These are phyloP conservation scores for Clavispora asparagi DNA, from an alignment of 805 yeast species.

Conservation along the genomic window DNA sequence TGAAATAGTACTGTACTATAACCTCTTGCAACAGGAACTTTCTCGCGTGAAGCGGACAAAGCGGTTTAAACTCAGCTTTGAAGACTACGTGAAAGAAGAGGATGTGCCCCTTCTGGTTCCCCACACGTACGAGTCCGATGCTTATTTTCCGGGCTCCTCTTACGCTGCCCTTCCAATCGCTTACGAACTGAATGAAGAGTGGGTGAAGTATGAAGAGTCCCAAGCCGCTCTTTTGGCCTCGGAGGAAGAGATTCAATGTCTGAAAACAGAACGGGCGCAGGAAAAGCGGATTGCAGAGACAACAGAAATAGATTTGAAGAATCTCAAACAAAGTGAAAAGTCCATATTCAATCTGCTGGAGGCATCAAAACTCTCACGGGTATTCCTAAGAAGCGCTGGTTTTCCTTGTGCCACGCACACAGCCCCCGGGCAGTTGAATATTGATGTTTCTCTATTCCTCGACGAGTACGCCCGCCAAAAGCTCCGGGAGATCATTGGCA, in stretches of 20 bases:
- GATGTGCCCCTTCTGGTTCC: neutral
- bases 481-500: conserved; percentile 10
- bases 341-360: neutral
- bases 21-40: conserved; percentile 27
- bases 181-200: conserved; percentile 44
- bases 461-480: neutral
- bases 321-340: neutral
- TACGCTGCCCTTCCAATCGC: conserved; percentile 49
- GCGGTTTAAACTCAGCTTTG: neutral
- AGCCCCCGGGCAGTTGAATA: neutral
- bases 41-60: conserved; percentile 15
- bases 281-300: neutral
- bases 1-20: conserved; percentile 45
- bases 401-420: neutral
- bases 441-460: neutral
- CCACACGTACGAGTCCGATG: conserved; percentile 7
- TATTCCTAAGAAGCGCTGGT: neutral
- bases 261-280: neutral
- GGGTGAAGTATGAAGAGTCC: conserved; percentile 40
- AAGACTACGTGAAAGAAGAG: neutral
- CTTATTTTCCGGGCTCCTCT: conserved; percentile 17
- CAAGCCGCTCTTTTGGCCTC: conserved; percentile 22
- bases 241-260: conserved; percentile 11
- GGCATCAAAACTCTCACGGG: neutral
- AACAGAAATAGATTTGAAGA: neutral